Conservation (phyloP, 805 yeast species). For the Metschnikowia hibisci region DNA sequence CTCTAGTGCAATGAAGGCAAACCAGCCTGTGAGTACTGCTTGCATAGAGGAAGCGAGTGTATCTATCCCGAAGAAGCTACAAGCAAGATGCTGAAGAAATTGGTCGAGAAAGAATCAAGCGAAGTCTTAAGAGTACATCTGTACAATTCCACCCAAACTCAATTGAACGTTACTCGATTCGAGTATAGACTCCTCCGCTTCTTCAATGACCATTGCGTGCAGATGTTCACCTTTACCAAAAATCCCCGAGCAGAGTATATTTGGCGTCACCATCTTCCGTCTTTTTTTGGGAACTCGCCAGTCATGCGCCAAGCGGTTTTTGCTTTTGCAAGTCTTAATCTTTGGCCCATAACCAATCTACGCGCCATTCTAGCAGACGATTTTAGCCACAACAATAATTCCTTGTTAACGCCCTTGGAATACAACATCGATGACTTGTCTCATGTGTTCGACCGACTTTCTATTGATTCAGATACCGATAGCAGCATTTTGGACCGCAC, state of each 20-base stretch:
- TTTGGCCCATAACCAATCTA: constrained; percentile 24
- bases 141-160: constrained; percentile 18
- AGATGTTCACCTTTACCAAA: constrained; percentile 24
- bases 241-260: constrained; percentile 19
- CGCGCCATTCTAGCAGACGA: constrained; percentile 9
- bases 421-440: constrained; percentile 3
- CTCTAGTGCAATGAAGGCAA: constrained; percentile 30
- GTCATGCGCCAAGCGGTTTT: constrained; percentile 25
- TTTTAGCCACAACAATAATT: background rate
- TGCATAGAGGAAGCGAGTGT: constrained; percentile 25
- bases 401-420: background rate
- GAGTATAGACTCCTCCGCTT: constrained; percentile 26
- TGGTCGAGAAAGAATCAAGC: background rate
- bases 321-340: constrained; percentile 23
- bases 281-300: constrained; percentile 21
- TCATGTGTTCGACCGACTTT: constrained; percentile 11
- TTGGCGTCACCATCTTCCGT: constrained; percentile 28
- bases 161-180: constrained; percentile 20
- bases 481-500: constrained; percentile 20
- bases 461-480: constrained; percentile 10
- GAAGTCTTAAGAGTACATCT: background rate
- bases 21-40: constrained; percentile 34
- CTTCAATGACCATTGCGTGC: constrained; percentile 27
- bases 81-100: background rate
- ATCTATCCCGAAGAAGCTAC: constrained; percentile 16